Evolutionary conservation across 768 basidiomycete species (phyloP), one percentile per base, ranked within the genome.

Genomic region (Mycena alexandri): DNA sequence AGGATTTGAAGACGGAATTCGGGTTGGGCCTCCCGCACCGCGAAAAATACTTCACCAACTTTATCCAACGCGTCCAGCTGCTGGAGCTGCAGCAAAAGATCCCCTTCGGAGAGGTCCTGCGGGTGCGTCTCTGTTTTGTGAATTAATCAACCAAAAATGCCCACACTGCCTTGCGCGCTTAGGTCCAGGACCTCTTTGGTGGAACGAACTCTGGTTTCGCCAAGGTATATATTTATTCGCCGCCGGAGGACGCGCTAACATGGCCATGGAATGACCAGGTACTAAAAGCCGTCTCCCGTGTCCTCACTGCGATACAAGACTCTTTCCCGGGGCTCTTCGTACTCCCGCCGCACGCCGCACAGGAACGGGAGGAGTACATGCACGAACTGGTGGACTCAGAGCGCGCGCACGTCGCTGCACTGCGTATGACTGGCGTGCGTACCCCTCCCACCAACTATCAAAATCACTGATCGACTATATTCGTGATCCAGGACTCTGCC

Each of bases 21-120:
- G 70, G 68, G 42, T 70, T 81, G n/a, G 61, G 71, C 9, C 70
- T 78, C 19, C 73, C 74, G 41, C 75, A 78, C 36, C 72, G 80
- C 51, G 73, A 75, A 65, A 59, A 54, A 50, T 79, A 77, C 54
- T 77, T 83, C 44, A 63, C 54, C 42, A 77, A 69, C 61, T 82
- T 84, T 52, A 80, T 82, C 43, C 73, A 80, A 41, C 72, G 79
- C 25, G 75, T 81, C 3, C 76, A 79, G 54, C 48, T 77, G 16
- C 65, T 83, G 17, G 80, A 83, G 64, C 51, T 75, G 22, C 80
- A 81, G 57, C 75, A 77, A 10, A 63, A 68, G 38, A 47, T 83
- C 7, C 71, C 77, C 4, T 83, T 77, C 65, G 82, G 81, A 59
- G 83, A 84, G 69, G 81, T 81, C n/a, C 44, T 84, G 56, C 74